These are phyloP conservation scores for Periconia sp. DNA, from an alignment of 2,329 filamentous ascomycete genomes.

Conservation along the genomic window DNA sequence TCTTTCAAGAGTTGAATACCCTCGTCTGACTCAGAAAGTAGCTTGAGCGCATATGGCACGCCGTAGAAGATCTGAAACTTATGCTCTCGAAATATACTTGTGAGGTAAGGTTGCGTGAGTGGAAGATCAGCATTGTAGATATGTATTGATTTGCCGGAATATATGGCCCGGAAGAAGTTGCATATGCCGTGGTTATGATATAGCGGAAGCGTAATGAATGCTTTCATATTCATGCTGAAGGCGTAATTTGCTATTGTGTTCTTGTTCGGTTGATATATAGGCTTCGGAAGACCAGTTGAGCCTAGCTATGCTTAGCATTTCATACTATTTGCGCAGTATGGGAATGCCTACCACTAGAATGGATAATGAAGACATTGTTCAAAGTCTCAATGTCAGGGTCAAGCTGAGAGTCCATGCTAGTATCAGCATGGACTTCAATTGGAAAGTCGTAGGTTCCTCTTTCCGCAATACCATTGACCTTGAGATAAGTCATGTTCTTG, in stretches of 20 bases:
- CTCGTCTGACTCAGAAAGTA: constrained; percentile 64
- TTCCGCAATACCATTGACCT: constrained; percentile 21
- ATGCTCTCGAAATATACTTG: constrained; percentile 21
- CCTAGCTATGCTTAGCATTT: too few species aligned
- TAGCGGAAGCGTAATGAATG: constrained; percentile 27
- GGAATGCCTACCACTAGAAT: constrained; percentile 26
- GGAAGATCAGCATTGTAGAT: constrained; percentile 32
- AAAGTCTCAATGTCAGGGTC: constrained; percentile 21
- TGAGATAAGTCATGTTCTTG: constrained; percentile 11
- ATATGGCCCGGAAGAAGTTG: constrained; percentile 32
- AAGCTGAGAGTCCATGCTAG: constrained; percentile 28
- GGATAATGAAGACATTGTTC: constrained; percentile 32
- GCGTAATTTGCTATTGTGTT: too few species aligned
- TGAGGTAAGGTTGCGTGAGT: constrained; percentile 24
- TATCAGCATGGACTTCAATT: constrained; percentile 32
- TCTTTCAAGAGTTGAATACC: constrained; percentile 58
- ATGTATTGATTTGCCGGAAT: constrained; percentile 30
- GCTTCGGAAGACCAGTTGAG: too few species aligned
- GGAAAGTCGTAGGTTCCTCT: constrained; percentile 22
- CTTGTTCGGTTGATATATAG: too few species aligned
- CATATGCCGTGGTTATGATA: constrained; percentile 36
- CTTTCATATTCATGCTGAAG: too few species aligned
- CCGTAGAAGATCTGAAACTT: constrained; percentile 64
- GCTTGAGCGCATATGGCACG: constrained; percentile 69
- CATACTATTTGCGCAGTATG: constrained; percentile 16